These are phyloP conservation scores for Trebouxia sp. DNA, from an alignment of 139 green algal species.

Conservation along the genomic window DNA sequence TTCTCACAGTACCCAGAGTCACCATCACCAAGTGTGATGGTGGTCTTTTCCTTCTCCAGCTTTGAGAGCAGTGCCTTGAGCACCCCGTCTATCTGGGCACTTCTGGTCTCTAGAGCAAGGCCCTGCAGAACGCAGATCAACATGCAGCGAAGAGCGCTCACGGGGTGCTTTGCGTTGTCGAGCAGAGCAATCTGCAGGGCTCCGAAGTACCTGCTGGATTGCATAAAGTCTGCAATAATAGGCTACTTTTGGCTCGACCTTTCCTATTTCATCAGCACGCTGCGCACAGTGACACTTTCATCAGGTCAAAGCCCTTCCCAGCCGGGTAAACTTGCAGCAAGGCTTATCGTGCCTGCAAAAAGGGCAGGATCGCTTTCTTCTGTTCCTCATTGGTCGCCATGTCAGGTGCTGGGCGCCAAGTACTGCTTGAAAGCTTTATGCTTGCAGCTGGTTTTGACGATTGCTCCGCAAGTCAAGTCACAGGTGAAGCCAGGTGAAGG, in stretches of 20 bases:
- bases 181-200: background rate
- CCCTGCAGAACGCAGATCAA: conserved; percentile 44
- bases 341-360: conserved; percentile 57
- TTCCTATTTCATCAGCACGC: conserved; percentile 70
- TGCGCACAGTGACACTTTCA: conserved; percentile 27
- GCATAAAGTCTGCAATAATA: conserved; percentile 40
- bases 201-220: conserved; percentile 29
- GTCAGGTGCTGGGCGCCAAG: background rate
- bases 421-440: no score
- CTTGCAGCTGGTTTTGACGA: no score
- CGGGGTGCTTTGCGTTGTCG: no score
- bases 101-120: conserved; percentile 55
- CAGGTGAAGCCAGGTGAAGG: background rate
- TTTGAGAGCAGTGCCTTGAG: conserved; percentile 50
- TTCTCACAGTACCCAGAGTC: conserved; percentile 58
- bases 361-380: conserved; percentile 73
- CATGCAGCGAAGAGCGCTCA: background rate
- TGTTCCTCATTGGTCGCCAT: conserved; percentile 63
- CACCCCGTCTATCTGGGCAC: conserved; percentile 61
- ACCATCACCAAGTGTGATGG: conserved; percentile 42
- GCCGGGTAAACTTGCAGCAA: background rate
- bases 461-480: conserved; percentile 22
- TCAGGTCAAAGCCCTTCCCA: no score
- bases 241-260: conserved; percentile 37
- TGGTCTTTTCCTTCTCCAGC: conserved; percentile 63